Conservation (phyloP, 768 basidiomycete species). For the Suillus americanus region DNA sequence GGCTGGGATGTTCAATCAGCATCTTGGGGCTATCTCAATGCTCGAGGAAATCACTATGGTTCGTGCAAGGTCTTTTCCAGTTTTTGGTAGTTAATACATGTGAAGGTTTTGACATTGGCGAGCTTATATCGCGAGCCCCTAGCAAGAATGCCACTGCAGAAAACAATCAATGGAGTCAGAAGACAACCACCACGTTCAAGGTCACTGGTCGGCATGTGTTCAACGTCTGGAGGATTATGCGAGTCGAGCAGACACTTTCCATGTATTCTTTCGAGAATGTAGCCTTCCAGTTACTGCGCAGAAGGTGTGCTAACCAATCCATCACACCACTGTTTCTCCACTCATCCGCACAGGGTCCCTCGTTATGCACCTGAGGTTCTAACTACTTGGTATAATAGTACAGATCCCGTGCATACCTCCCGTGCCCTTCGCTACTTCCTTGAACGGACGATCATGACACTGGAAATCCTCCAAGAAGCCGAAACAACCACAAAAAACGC, state of each 20-base stretch:
- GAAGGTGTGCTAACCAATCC: constrained; percentile 50
- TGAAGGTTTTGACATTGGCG: constrained; percentile 68
- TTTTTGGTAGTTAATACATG: constrained; percentile 4
- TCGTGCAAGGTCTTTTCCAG: constrained; percentile 12
- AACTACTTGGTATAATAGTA: constrained; percentile 66
- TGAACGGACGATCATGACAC: constrained; percentile 61
- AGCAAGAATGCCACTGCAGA: constrained; percentile 34
- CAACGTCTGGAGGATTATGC: constrained; percentile 91
- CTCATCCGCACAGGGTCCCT: constrained; percentile 57
- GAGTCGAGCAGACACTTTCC: constrained; percentile 73
- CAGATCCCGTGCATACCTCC: constrained; percentile 51
- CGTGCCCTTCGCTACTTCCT: constrained; percentile 63
- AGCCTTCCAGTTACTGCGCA: constrained; percentile 74
- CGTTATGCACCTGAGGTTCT: constrained; percentile 63
- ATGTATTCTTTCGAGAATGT: constrained; percentile 91
- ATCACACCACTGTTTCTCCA: neutral
- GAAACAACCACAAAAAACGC: constrained; percentile 89
- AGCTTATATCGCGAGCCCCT: constrained; percentile 76
- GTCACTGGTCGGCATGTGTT: constrained; percentile 88
- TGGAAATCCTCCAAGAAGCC: constrained; percentile 79
- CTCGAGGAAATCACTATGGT: constrained; percentile 67
- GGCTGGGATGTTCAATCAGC: constrained; percentile 90
- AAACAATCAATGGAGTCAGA: constrained; percentile 68
- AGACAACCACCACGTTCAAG: constrained; percentile 79
- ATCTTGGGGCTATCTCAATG: constrained; percentile 89